Base-by-base conservation (phyloP, 495 filamentous ascomycete species). In the Penicillium longicatenatum region DNA sequence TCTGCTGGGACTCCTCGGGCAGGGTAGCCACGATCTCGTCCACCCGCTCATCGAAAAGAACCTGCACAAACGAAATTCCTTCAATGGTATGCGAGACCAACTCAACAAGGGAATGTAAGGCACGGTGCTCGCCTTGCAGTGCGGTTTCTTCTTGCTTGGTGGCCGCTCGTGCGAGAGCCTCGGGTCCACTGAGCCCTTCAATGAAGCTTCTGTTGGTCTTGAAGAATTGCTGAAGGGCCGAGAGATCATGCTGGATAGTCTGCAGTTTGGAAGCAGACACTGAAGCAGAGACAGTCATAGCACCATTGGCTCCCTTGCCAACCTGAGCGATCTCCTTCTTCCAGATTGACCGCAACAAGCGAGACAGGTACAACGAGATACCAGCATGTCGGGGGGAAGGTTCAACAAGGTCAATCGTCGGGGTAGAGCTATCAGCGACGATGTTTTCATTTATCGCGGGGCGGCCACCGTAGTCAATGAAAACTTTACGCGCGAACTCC, bases 41-140 rank as follows among this genome's bases (percentile, higher is more conserved):
- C 10, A 96, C 86, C 3, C 88, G 83, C 75, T 98, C 92, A 53
- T 97, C 92, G 54, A 97, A 97, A 0, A 99, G 79, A 58, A 96
- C 93, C 31, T 91, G 78, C 9, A 96, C 90, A 58, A 99, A 99
- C 0, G 92, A 92, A 52, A 99, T 96, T 10, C 95, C 94, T 67
- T 99, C 95, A 26, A 96, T 90, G 35, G 96, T 89, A 69, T 88
- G 89, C 21, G 83, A 84, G 63, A 96, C 89, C 12, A 98, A 74
- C 44, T 88, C 83, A 44, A 92, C 84, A 26, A 98, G 80, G 1
- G 91, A 91, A 65, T 93, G 87, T 54, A 99, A 77, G 4, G 93
- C 93, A 60, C 93, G 90, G 69, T 98, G 92, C 73, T 99, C 94
- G 16, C 87, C 92, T 70, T 97, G 93, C 26, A 93, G 77, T 3